These are phyloP conservation scores for Medicago truncatula DNA, from an alignment of 306 rosid species.

Conservation along the genomic window DNA sequence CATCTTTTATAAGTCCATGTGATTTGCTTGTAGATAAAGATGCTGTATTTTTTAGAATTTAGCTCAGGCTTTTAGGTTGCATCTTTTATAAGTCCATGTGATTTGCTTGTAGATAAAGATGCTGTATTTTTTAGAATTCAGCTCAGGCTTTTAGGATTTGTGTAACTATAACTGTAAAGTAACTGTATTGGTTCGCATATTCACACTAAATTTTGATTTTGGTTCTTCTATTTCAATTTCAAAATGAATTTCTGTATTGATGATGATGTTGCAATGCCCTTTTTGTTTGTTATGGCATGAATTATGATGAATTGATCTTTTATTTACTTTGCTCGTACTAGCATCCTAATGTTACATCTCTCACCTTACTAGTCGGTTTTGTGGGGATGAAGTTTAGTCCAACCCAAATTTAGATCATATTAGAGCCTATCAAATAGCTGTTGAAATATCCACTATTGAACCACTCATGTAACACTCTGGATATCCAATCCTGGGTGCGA, in stretches of 20 bases:
- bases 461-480: neutral
- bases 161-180: constrained; percentile 7
- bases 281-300: constrained; percentile 2
- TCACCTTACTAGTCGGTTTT: neutral
- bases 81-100: constrained; percentile 3
- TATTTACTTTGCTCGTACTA: constrained; percentile 18
- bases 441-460: neutral
- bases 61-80: constrained; percentile 7
- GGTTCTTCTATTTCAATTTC: neutral
- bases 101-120: constrained; percentile 31
- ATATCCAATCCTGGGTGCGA: neutral
- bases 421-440: neutral
- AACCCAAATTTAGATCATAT: neutral
- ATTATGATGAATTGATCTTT: neutral
- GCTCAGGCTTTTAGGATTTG: no score
- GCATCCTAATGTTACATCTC: neutral
- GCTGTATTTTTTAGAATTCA: neutral
- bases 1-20: neutral
- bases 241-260: neutral
- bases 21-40: constrained; percentile 31
- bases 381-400: neutral
- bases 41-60: constrained; percentile 2
- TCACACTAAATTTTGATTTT: constrained; percentile 3
- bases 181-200: neutral
- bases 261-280: neutral